phyloP scores from a whole-genome alignment of 2,329 filamentous ascomycete species.

The Aspergillus fischeri region DNA sequence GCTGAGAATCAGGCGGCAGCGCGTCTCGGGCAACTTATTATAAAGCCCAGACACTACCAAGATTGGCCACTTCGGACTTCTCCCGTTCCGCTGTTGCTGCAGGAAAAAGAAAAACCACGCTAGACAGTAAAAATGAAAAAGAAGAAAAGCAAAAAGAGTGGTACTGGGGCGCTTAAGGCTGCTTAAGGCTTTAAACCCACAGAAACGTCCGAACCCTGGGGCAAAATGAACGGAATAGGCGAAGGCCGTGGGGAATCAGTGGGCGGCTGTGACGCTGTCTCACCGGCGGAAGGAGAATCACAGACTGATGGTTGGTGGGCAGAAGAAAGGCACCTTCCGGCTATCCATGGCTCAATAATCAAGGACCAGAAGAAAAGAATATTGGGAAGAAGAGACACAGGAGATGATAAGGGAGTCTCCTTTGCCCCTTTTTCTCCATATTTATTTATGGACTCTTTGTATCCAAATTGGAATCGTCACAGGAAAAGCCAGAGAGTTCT shows the following conservation, averaged over 20 bases:
- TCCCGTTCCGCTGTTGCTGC: neutral
- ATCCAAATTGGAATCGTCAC: neutral
- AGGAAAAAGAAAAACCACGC: slow-evolving; percentile 1
- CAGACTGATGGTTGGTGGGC: neutral
- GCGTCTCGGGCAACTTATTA: neutral
- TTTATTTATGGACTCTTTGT: neutral
- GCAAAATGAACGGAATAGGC: neutral
- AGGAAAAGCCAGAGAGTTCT: neutral
- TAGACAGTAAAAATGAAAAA: neutral
- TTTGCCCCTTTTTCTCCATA: neutral
- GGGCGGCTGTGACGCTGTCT: neutral
- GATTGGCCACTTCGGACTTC: neutral
- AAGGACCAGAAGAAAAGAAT: neutral
- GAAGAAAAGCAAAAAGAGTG: neutral
- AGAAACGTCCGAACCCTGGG: neutral
- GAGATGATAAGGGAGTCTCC: neutral
- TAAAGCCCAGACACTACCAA: neutral
- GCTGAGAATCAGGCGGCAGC: neutral
- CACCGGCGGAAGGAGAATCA: neutral
- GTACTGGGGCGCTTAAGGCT: neutral
- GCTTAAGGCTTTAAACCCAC: neutral
- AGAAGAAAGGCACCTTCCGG: neutral
- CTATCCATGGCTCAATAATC: neutral
- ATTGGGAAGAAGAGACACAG: neutral
- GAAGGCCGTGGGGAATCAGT: neutral